Conservation (phyloP, 306 rosid species). For the Corylus heterophylla region DNA sequence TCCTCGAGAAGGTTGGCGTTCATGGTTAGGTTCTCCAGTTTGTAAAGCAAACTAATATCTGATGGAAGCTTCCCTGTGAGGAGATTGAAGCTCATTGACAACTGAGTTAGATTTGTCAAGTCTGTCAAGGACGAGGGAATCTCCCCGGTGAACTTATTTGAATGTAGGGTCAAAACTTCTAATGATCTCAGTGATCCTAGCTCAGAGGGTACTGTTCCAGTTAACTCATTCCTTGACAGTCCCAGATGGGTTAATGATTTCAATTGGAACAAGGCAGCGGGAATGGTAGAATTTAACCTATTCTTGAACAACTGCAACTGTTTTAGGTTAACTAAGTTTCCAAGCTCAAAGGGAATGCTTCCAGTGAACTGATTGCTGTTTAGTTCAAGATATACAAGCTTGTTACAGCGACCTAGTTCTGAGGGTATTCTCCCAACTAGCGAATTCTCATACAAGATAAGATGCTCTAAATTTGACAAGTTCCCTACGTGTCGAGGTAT, state of each 20-base stretch:
- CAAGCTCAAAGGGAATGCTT: constrained; percentile 68
- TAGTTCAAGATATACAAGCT: constrained; percentile 54
- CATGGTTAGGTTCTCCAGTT: constrained; percentile 56
- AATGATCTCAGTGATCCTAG: constrained; percentile 66
- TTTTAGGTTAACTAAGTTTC: constrained; percentile 53
- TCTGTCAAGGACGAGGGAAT: constrained; percentile 69
- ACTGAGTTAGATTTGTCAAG: constrained; percentile 60
- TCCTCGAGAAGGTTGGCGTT: constrained; percentile 44
- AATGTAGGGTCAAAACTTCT: constrained; percentile 56
- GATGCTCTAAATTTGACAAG: constrained; percentile 45
- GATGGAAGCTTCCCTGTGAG: constrained; percentile 79
- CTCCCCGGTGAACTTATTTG: constrained; percentile 59
- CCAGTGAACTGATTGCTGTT: constrained; percentile 53
- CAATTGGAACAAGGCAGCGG: constrained; percentile 57
- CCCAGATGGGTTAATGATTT: constrained; percentile 59
- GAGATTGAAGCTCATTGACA: constrained; percentile 61
- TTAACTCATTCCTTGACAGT: constrained; percentile 60
- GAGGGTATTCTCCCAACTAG: constrained; percentile 62
- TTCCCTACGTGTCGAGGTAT: constrained; percentile 67
- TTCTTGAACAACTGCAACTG: constrained; percentile 48
- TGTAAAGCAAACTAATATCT: constrained; percentile 59
- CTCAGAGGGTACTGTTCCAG: constrained; percentile 65
- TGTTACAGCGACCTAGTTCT: constrained; percentile 54
- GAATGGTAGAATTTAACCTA: constrained; percentile 63
- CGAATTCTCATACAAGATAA: constrained; percentile 48